phyloP scores from a whole-genome alignment of 2,329 filamentous ascomycete species.

The Ilyonectria robusta region DNA sequence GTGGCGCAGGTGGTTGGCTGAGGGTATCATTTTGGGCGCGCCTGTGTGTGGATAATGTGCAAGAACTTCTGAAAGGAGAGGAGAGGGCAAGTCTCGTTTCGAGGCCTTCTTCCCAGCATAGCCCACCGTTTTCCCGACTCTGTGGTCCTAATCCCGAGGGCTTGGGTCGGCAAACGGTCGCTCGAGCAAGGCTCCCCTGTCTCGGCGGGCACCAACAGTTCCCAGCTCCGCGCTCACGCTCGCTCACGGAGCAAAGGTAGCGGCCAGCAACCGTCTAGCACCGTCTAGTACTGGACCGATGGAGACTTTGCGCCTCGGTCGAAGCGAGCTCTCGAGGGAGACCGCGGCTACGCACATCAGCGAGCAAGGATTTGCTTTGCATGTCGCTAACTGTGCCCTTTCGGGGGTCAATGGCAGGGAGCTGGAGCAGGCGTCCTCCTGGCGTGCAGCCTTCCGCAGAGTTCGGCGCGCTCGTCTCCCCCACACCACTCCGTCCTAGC shows the following conservation, averaged over 20 bases:
- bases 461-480: conserved; percentile 35
- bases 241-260: conserved; percentile 19
- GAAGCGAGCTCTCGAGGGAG: conserved; percentile 19
- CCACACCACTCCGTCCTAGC: conserved; percentile 44
- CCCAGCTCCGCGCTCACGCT: conserved; percentile 15
- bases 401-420: conserved; percentile 23
- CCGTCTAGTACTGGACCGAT: not conserved
- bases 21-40: not conserved
- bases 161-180: conserved; percentile 54
- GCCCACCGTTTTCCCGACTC: conserved; percentile 48
- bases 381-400: conserved; percentile 20
- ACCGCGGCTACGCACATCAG: conserved; percentile 33
- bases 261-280: conserved; percentile 6
- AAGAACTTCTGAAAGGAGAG: not conserved
- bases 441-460: conserved; percentile 37
- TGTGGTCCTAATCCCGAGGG: conserved; percentile 53
- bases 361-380: conserved; percentile 25
- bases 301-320: not conserved
- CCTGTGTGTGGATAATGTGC: not conserved
- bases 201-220: conserved; percentile 38
- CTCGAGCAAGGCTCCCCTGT: conserved; percentile 50
- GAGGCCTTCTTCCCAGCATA: conserved; percentile 30
- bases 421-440: conserved; percentile 35
- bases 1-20: not conserved
- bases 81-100: not conserved